A percentile compares a stretch with the other conserved stretches of the same genome.
These are phyloP conservation scores for Ephemerocybe angulata DNA, from an alignment of 768 basidiomycete genomes.

Conservation along the genomic window DNA sequence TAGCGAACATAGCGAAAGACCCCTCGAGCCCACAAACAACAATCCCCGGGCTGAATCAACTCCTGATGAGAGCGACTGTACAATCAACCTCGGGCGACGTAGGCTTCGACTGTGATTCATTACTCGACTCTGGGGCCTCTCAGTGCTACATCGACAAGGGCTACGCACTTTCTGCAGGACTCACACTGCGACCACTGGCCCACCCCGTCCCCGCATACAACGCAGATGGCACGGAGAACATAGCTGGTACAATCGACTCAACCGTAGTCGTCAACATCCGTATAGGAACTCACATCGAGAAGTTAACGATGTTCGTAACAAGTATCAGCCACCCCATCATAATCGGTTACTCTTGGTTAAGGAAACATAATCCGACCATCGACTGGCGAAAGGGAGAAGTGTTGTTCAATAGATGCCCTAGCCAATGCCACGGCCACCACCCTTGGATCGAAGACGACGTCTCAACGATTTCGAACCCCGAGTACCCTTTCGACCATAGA, in stretches of 20 bases:
- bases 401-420: neutral
- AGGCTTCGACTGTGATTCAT: neutral
- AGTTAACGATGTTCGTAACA: conserved; percentile 16
- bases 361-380: neutral
- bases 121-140: conserved; percentile 17
- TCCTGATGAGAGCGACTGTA: neutral
- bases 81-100: neutral
- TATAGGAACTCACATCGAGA: conserved; percentile 18
- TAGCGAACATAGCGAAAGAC: neutral
- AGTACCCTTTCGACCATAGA: neutral
- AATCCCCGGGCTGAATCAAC: neutral
- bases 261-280: conserved; percentile 15
- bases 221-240: conserved; percentile 21
- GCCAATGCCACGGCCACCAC: neutral
- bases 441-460: neutral
- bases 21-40: neutral
- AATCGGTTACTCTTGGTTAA: conserved; percentile 24
- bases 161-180: conserved; percentile 2
- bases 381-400: neutral
- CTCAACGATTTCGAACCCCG: neutral
- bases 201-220: conserved; percentile 8
- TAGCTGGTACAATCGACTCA: conserved; percentile 17
- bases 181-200: conserved; percentile 2
- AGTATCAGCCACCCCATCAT: conserved; percentile 15
- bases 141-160: conserved; percentile 9